Base-by-base conservation (phyloP, 257 asterid species). In the Lycium barbarum region DNA sequence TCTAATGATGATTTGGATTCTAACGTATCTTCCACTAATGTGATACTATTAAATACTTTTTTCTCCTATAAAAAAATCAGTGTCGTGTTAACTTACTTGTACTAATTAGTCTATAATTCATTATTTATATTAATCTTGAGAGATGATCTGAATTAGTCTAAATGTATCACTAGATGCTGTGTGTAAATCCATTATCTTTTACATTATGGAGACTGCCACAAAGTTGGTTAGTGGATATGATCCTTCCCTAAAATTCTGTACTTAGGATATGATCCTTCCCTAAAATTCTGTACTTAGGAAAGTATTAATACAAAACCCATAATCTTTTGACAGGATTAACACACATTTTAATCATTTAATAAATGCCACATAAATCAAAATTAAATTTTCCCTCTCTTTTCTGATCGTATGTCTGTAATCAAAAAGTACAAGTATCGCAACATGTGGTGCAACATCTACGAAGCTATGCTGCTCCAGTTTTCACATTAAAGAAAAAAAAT, bases 1-100 rank as follows among this genome's bases (percentile, higher is more conserved):
- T 40, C 5, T 40, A 40, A 1, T 11, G 5, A 33, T 3, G 38
- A 3, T 62, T 59, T 62, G 70, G 67, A 68, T 45, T 43, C 57
- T 57, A 85, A 83, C 66, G 83, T 85, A 58, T 51, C 80, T 66
- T 38, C 87, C 86, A 87, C 86, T 87, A 87, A 85, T 49, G 22
- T n/a, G 8, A 57, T 62, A 20, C 38, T 22, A 22, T 7, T 20
- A 76, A 51, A 51, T 61, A 45, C 18, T 20, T 26, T 26, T 26
- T 26, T 3, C 15, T 6, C 45, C 57, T 72, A 43, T 33, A 59
- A 9, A 61, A 15, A 68, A 68, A 11, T 59, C 5, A 79, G 65
- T 84, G 54, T 84, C 74, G 84, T 87, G 86, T 81, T 43, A 76
- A 76, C 70, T 84, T 70, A 83, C 65, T 35, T 63, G 73, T 35